A percentile compares a stretch with the other conserved stretches of the same genome.
Evolutionary conservation across 169 alveolate genomes (phyloP).

Genomic region (Cryptosporidium muris): DNA sequence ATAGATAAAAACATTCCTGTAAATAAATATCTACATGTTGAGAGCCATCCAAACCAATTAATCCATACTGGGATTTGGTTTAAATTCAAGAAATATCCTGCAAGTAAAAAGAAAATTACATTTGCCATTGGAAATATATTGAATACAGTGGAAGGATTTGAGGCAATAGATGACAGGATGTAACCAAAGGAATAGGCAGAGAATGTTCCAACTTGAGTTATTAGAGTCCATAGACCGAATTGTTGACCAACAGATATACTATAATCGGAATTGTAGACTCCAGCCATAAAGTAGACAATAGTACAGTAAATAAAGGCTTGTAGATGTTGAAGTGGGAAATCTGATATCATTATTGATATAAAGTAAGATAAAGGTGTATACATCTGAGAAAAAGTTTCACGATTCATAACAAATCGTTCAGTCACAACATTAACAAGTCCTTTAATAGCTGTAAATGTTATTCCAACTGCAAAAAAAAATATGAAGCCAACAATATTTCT

Average conservation of each 20-base stretch:
- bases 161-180: conserved; percentile 36
- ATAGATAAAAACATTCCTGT: conserved; percentile 62
- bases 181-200: conserved; percentile 26
- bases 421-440: conserved; percentile 20
- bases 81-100: conserved; percentile 80
- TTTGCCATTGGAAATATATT: conserved; percentile 41
- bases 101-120: conserved; percentile 67
- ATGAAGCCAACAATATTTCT: conserved; percentile 45
- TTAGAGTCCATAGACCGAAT: conserved; percentile 56
- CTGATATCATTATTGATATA: conserved; percentile 44
- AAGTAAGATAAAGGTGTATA: conserved; percentile 62
- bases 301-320: conserved; percentile 41
- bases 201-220: conserved; percentile 41
- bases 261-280: conserved; percentile 23
- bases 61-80: conserved; percentile 79
- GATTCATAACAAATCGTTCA: conserved; percentile 66
- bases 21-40: conserved; percentile 78
- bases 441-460: conserved; percentile 40
- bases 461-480: conserved; percentile 35
- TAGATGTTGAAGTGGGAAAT: conserved; percentile 56
- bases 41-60: conserved; percentile 76
- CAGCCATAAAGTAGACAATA: conserved; percentile 60
- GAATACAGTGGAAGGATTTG: conserved; percentile 6
- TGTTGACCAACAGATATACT: conserved; percentile 39
- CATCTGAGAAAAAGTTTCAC: conserved; percentile 61